A percentile compares a stretch with the other conserved stretches of the same genome.
Conservation (phyloP, 2,329 filamentous ascomycete species). For the Penicillium decumbens region DNA sequence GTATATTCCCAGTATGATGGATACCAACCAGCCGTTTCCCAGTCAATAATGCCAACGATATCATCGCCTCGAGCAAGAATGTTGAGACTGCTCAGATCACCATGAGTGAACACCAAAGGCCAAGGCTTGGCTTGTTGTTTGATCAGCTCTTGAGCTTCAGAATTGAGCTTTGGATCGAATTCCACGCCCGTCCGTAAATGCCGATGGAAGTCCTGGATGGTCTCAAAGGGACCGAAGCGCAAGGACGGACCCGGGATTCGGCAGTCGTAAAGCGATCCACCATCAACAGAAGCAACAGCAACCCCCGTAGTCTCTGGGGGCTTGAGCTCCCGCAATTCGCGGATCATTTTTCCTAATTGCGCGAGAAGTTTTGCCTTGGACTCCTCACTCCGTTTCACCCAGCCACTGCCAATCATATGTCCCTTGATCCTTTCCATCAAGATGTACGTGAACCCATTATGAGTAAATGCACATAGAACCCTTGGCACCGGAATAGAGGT, state of each 20-base stretch:
- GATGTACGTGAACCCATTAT: constrained; percentile 32
- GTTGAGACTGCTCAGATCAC: constrained; percentile 36
- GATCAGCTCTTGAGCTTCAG: constrained; percentile 34
- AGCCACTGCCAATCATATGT: constrained; percentile 31
- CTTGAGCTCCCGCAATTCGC: constrained; percentile 29
- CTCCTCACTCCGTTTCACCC: constrained; percentile 29
- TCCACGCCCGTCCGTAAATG: constrained; percentile 33
- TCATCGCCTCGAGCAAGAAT: constrained; percentile 37
- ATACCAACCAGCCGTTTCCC: constrained; percentile 37
- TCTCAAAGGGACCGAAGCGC: constrained; percentile 32
- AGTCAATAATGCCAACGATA: constrained; percentile 41
- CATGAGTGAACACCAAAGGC: constrained; percentile 40
- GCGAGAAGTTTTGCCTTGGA: constrained; percentile 35
- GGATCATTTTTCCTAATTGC: constrained; percentile 28
- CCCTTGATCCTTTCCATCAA: constrained; percentile 41
- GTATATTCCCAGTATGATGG: constrained; percentile 35
- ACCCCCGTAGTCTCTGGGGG: constrained; percentile 23
- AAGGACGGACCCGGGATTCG: constrained; percentile 26
- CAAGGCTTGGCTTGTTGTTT: constrained; percentile 25
- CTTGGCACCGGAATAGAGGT: constrained; percentile 40
- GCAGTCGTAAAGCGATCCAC: constrained; percentile 32
- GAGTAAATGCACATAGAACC: constrained; percentile 36
- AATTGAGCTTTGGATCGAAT: constrained; percentile 22
- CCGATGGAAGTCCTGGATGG: constrained; percentile 35
- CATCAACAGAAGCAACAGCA: constrained; percentile 31